A percentile compares a stretch with the other conserved stretches of the same genome.
Conservation (phyloP, 352 stramenopile genomes). For the Phytophthora pseudosyringae region DNA sequence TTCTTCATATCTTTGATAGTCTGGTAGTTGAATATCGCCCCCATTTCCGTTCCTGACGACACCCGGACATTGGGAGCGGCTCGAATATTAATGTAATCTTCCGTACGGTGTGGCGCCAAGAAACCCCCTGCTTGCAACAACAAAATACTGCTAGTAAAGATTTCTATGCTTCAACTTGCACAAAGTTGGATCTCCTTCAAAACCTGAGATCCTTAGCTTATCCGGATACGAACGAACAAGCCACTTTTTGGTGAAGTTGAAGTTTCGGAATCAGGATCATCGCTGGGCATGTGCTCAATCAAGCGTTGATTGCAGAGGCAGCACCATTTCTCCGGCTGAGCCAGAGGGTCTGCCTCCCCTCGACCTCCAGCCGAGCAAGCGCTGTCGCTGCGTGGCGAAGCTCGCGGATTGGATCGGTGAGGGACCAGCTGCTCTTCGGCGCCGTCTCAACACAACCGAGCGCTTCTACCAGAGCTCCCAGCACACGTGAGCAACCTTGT, state of each 20-base stretch:
- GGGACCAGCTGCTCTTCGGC: conserved; percentile 3
- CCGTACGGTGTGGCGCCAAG: no score
- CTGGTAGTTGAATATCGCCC: no score
- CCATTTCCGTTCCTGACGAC: no score
- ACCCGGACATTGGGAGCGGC: not conserved
- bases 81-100: not conserved
- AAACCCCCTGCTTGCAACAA: not conserved
- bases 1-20: not conserved
- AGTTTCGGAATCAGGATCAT: not conserved
- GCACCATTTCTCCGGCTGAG: not conserved
- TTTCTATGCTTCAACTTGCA: not conserved
- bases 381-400: not conserved
- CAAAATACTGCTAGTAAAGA: not conserved
- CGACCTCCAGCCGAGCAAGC: conserved; percentile 7
- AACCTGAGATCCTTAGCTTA: no score
- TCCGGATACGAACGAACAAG: no score
- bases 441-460: conserved; percentile 11
- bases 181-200: not conserved
- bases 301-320: conserved; percentile 1
- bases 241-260: not conserved
- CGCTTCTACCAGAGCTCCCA: not conserved
- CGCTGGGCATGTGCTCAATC: conserved; percentile 2
- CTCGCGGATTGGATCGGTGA: conserved; percentile 7
- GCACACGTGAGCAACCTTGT: not conserved
- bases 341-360: not conserved